Evolutionary conservation across 768 basidiomycete species (phyloP).

Genomic region (Tulasnella calospora): DNA sequence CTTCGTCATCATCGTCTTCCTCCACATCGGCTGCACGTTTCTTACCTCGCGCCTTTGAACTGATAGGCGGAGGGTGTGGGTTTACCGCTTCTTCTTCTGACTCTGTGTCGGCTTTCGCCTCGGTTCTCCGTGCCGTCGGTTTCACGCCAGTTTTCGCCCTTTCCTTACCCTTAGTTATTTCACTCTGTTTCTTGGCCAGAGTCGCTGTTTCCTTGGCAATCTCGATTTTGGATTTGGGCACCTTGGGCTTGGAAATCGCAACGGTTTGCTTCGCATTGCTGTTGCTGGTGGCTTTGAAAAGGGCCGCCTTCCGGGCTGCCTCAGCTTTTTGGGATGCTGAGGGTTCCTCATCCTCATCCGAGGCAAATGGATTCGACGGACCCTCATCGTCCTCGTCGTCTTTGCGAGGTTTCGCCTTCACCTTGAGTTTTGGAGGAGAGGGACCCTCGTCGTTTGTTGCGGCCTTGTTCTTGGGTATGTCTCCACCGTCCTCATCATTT

Average conservation of each 20-base stretch:
- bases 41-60: neutral
- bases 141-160: neutral
- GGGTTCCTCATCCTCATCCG: conserved; percentile 40
- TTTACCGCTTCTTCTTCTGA: neutral
- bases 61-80: neutral
- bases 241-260: neutral
- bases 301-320: neutral
- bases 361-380: conserved; percentile 47
- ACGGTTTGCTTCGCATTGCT: neutral
- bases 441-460: neutral
- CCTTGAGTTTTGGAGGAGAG: neutral
- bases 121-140: neutral
- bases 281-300: neutral
- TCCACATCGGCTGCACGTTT: neutral
- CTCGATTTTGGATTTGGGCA: neutral
- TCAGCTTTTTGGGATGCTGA: conserved; percentile 8
- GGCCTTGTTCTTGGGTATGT: conserved; percentile 32
- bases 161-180: neutral
- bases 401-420: conserved; percentile 45
- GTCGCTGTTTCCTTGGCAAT: neutral
- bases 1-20: neutral
- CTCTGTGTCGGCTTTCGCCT: neutral
- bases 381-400: conserved; percentile 40
- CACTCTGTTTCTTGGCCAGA: neutral
- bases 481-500: conserved; percentile 31